These are phyloP conservation scores for Acanthochlamys bracteata DNA, from an alignment of 106 monocot genomes.

Conservation along the genomic window DNA sequence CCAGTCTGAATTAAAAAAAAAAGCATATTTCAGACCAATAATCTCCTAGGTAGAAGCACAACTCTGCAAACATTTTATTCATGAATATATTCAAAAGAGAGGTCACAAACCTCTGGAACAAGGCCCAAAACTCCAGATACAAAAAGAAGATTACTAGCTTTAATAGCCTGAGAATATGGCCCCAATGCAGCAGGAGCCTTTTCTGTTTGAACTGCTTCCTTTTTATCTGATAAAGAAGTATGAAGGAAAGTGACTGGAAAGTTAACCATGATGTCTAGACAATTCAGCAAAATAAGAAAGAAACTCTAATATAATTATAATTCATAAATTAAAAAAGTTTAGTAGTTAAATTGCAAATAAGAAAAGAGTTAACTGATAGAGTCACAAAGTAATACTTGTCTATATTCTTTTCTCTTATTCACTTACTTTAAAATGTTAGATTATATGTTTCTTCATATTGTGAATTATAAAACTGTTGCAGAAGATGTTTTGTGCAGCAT, in stretches of 20 bases:
- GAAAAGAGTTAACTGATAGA: neutral
- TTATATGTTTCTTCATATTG: too few relatives aligned
- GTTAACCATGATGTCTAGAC: too few relatives aligned
- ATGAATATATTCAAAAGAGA: too few relatives aligned
- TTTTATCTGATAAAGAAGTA: constrained; percentile 34
- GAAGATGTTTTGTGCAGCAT: too few relatives aligned
- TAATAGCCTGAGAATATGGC: constrained; percentile 93
- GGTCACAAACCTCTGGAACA: constrained; percentile 64
- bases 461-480: too few relatives aligned
- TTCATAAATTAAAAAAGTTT: neutral
- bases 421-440: too few relatives aligned
- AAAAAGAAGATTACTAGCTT: constrained; percentile 86
- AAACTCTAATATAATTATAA: neutral
- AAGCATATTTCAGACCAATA: too few relatives aligned
- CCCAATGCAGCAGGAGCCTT: constrained; percentile 95
- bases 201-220: constrained; percentile 72
- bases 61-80: too few relatives aligned
- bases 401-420: too few relatives aligned
- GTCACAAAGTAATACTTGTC: too few relatives aligned
- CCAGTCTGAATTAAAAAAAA: constrained; percentile 56
- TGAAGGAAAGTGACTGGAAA: too few relatives aligned
- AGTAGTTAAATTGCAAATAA: neutral
- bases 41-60: too few relatives aligned
- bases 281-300: neutral
- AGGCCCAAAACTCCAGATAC: constrained; percentile 91